These are phyloP conservation scores for Amniculicola lignicola DNA, from an alignment of 495 filamentous ascomycete species.

Conservation along the genomic window DNA sequence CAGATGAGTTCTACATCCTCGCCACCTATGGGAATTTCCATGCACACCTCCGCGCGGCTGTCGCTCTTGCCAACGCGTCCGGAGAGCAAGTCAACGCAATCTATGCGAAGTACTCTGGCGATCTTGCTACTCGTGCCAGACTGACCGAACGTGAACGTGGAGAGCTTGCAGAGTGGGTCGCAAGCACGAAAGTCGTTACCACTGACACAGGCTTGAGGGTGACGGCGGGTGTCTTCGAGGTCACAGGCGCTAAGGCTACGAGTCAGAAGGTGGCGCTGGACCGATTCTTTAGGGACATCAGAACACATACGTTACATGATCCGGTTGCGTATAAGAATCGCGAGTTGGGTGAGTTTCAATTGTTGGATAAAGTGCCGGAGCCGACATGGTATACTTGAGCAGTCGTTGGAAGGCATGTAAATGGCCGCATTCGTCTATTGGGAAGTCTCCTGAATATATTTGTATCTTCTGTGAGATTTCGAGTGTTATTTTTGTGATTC, in stretches of 20 bases:
- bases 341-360: conserved; percentile 54
- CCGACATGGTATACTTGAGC: conserved; percentile 60
- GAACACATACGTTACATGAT: conserved; percentile 62
- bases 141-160: conserved; percentile 51
- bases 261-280: conserved; percentile 54
- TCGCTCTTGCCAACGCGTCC: conserved; percentile 54
- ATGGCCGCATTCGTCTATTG: no score
- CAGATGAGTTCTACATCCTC: conserved; percentile 62
- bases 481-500: no score
- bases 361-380: conserved; percentile 52
- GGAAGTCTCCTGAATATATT: no score
- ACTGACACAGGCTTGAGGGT: conserved; percentile 57
- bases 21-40: conserved; percentile 59
- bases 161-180: conserved; percentile 58
- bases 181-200: conserved; percentile 57
- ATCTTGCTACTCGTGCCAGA: conserved; percentile 6
- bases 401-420: background rate
- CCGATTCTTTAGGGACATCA: conserved; percentile 58
- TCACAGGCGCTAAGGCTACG: conserved; percentile 55
- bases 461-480: no score
- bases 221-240: conserved; percentile 58
- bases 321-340: conserved; percentile 61
- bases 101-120: conserved; percentile 41
- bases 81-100: conserved; percentile 46
- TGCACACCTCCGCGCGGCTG: conserved; percentile 56